Conservation (phyloP, 208 protist genomes). For the Crithidia fasciculata region DNA sequence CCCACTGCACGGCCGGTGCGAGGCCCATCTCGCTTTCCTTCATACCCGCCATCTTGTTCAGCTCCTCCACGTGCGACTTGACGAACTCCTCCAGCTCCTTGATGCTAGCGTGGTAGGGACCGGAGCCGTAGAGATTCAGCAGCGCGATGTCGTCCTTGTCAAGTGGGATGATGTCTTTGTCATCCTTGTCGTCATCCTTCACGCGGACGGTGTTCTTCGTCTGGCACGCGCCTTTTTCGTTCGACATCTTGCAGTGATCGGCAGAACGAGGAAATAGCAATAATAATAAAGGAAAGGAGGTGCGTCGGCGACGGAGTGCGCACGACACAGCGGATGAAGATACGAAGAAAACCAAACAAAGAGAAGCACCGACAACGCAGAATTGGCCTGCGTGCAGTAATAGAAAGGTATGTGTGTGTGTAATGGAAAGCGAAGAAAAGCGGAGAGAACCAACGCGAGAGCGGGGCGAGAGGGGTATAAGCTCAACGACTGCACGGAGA, state of each 20-base stretch:
- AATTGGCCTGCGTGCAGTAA: too few species aligned
- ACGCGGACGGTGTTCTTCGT: constrained; percentile 76
- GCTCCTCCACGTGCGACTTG: constrained; percentile 93
- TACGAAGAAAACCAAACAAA: too few species aligned
- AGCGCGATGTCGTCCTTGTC: constrained; percentile 99
- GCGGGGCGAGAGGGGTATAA: too few species aligned
- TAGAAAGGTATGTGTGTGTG: background rate
- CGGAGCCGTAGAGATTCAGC: constrained; percentile 97
- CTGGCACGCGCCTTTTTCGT: constrained; percentile 89
- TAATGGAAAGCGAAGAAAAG: background rate
- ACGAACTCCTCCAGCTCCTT: constrained; percentile 98
- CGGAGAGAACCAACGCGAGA: too few species aligned
- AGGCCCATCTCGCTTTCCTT: constrained; percentile 99
- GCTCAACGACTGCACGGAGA: too few species aligned
- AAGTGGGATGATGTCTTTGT: constrained; percentile 94
- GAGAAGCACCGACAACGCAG: too few species aligned
- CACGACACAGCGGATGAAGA: too few species aligned
- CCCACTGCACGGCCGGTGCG: constrained; percentile 98
- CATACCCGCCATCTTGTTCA: constrained; percentile 97
- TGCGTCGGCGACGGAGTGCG: background rate
- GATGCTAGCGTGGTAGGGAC: constrained; percentile 97
- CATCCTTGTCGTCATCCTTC: constrained; percentile 78
- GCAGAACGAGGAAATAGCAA: constrained; percentile 11
- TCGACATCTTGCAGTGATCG: constrained; percentile 49
- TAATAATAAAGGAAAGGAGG: background rate